A percentile compares a stretch with the other conserved stretches of the same genome.
phyloP scores from a whole-genome alignment of 345 rosid genomes.

The Euphorbia pulcherrima region DNA sequence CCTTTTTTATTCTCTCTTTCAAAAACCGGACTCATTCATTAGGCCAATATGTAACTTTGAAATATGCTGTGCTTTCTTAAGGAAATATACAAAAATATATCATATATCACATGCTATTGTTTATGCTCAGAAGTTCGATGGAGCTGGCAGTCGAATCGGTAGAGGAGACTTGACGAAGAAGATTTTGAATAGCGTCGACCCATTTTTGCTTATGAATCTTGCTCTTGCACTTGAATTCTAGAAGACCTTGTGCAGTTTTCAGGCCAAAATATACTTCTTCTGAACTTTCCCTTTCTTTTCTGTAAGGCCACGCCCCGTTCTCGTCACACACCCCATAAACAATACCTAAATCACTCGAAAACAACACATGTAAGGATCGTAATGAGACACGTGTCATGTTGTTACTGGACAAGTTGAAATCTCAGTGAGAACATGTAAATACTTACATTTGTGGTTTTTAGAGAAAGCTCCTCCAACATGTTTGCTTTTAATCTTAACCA shows the following conservation, averaged over 20 bases:
- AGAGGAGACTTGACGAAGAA: conserved; percentile 57
- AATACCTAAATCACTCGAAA: conserved; percentile 38
- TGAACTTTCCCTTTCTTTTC: conserved; percentile 66
- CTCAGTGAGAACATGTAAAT: neutral
- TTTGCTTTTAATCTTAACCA: conserved; percentile 72
- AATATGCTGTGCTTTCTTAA: neutral
- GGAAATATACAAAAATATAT: conserved; percentile 17
- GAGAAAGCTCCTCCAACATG: conserved; percentile 93
- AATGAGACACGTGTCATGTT: too few species aligned
- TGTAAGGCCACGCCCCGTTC: conserved; percentile 78
- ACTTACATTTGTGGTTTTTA: conserved; percentile 74
- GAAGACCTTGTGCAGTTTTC: conserved; percentile 86
- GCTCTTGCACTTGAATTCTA: conserved; percentile 86
- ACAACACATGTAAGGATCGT: too few species aligned
- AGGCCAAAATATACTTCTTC: conserved; percentile 83
- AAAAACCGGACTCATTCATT: too few species aligned
- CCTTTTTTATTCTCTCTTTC: neutral
- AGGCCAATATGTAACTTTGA: neutral
- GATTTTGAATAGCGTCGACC: conserved; percentile 71
- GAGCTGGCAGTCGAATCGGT: conserved; percentile 48
- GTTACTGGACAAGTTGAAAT: too few species aligned
- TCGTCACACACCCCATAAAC: conserved; percentile 83
- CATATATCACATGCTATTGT: conserved; percentile 28
- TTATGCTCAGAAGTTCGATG: conserved; percentile 48
- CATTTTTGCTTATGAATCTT: conserved; percentile 82